These are phyloP conservation scores for Suhomyces emberorum DNA, from an alignment of 805 yeast species.

Conservation along the genomic window DNA sequence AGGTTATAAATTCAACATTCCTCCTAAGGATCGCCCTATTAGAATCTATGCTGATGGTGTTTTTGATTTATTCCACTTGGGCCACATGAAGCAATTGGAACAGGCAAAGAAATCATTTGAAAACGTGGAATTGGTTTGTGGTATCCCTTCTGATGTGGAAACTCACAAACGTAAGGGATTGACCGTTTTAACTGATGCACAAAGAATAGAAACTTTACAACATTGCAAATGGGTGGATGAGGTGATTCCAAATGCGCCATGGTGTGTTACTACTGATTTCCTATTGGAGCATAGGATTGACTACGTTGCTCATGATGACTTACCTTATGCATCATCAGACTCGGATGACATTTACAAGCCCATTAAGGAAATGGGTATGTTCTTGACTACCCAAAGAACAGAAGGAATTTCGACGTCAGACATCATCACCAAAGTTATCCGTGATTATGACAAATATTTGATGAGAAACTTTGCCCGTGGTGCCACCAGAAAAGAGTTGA, in stretches of 20 bases:
- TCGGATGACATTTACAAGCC: conserved; percentile 91
- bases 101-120: conserved; percentile 92
- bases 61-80: conserved; percentile 92
- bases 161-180: conserved; percentile 92
- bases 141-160: conserved; percentile 84
- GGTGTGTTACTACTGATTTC: conserved; percentile 88
- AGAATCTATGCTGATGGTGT: conserved; percentile 98
- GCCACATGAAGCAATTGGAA: conserved; percentile 96
- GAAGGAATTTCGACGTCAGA: conserved; percentile 96
- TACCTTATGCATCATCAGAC: conserved; percentile 89
- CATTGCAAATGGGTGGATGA: conserved; percentile 99
- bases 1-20: conserved; percentile 75
- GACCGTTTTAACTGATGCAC: conserved; percentile 84
- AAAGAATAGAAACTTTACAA: conserved; percentile 83
- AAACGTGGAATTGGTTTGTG: conserved; percentile 82
- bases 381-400: conserved; percentile 91
- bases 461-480: conserved; percentile 98
- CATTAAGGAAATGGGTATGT: conserved; percentile 85
- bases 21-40: conserved; percentile 82
- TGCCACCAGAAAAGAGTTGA: conserved; percentile 92
- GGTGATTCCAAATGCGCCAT: conserved; percentile 90
- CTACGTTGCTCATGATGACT: conserved; percentile 96
- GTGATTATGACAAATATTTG: conserved; percentile 94
- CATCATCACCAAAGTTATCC: conserved; percentile 89
- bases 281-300: conserved; percentile 78